phyloP scores from a whole-genome alignment of 1,139 yeast species.

The Casaregolazyma lundiana region DNA sequence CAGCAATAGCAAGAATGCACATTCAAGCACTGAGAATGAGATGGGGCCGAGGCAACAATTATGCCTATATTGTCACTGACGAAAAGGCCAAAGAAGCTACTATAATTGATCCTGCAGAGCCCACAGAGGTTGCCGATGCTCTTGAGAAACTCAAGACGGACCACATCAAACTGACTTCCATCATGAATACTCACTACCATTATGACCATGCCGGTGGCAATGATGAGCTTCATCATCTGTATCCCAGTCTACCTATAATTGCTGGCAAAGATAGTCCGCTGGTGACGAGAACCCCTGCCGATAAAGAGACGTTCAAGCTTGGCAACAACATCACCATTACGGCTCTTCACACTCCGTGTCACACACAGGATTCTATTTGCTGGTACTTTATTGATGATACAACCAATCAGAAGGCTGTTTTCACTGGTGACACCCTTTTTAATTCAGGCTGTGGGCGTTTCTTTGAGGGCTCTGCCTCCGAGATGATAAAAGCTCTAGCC shows the following conservation, averaged over 20 bases:
- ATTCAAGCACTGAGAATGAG: constrained; percentile 82
- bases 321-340: constrained; percentile 65
- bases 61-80: constrained; percentile 74
- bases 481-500: constrained; percentile 73
- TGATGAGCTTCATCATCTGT: constrained; percentile 37
- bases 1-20: constrained; percentile 51
- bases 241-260: constrained; percentile 62
- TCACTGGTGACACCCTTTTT: constrained; percentile 94
- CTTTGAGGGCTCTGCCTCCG: constrained; percentile 81
- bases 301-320: constrained; percentile 42
- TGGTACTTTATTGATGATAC: constrained; percentile 63
- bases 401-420: constrained; percentile 66
- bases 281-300: constrained; percentile 64
- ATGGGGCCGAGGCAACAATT: constrained; percentile 93
- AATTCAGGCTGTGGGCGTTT: constrained; percentile 95
- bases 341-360: constrained; percentile 95
- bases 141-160: constrained; percentile 35
- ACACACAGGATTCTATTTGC: constrained; percentile 92
- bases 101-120: constrained; percentile 91
- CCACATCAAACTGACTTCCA: constrained; percentile 51
- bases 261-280: constrained; percentile 79
- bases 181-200: constrained; percentile 95
- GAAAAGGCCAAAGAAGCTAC: constrained; percentile 64
- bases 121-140: constrained; percentile 49
- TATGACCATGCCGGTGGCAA: constrained; percentile 94